Base-by-base conservation (phyloP, 441 rosid genomes). In the Pelargonium australe region DNA sequence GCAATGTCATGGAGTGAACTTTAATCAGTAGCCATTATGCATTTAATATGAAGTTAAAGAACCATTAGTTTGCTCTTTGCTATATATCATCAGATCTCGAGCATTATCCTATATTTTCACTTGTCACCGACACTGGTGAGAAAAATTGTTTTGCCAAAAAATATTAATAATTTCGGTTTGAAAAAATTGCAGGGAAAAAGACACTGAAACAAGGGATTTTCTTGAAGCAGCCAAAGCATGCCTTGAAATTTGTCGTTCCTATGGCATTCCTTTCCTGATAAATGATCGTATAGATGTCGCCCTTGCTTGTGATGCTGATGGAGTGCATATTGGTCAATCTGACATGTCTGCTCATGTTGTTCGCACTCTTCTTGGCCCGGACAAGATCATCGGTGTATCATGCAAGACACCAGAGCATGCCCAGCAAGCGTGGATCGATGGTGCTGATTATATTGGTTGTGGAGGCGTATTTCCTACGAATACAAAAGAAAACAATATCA, bases 381-480 rank as follows among this genome's bases (percentile, higher is more conserved):
- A 90, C 57, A 95, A 95, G 83, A 84, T 87, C 81, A 85, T 92
- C 0, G 95, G 97, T 0, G 89, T 92, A 9, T 91, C 95, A 12
- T 95, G 99, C 86, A 92, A 92, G 82, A 92, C 93, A 49, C 83
- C 75, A 0, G 90, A 85, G 73, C 97, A 92, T 78, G 95, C 98
- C 45, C 82, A 84, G 7, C 83, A 82, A 81, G 99, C 97, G 37
- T 92, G 97, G 97, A 68, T 73, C 58, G 93, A 89, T 63, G 93
- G 95, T 60, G 96, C 99, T 0, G 84, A 95, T 80, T 95, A 95
- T 86, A 84, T 95, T 12, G 97, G 99, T 20, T 84, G 88, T 64
- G 99, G 99, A 0, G 96, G 97, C 62, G 88, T 95, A 28, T 89
- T 77, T 65, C 88, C 91, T 2, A 95, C 95, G 0, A 85, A 71